These are phyloP conservation scores for Centaurea solstitialis DNA, from an alignment of 129 eudicot species.

Conservation along the genomic window DNA sequence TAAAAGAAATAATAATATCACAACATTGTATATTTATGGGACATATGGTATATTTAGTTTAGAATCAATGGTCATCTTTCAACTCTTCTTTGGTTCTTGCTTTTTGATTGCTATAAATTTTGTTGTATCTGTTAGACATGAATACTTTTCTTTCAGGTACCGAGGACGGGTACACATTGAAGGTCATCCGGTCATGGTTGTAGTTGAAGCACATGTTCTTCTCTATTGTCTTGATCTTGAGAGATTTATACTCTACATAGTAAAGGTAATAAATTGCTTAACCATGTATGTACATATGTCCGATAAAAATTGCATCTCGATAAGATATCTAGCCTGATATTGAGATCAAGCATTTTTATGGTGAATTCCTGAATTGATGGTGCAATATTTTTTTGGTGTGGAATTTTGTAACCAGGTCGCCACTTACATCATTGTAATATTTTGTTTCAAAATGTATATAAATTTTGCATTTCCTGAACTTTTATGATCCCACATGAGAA, in stretches of 20 bases:
- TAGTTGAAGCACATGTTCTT: slow-evolving; percentile 95
- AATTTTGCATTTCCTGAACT: too few species aligned
- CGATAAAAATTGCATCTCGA: not conserved
- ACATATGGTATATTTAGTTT: not conserved
- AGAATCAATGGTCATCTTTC: not conserved
- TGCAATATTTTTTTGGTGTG: too few species aligned
- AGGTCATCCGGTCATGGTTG: slow-evolving; percentile 87
- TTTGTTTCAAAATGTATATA: too few species aligned
- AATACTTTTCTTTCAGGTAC: slow-evolving; percentile 47
- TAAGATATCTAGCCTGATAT: too few species aligned
- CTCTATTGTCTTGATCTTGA: slow-evolving; percentile 91
- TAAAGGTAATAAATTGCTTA: slow-evolving; percentile 51
- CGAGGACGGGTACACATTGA: slow-evolving; percentile 93
- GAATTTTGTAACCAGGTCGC: too few species aligned
- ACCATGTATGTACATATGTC: not conserved
- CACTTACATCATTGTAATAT: too few species aligned
- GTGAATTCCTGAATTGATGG: too few species aligned
- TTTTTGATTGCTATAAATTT: not conserved
- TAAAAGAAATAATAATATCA: not conserved
- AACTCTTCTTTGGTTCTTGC: not conserved
- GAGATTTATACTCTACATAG: slow-evolving; percentile 68
- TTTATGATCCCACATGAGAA: too few species aligned
- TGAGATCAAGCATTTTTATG: too few species aligned
- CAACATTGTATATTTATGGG: not conserved
- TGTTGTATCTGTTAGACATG: not conserved